These are phyloP conservation scores for Oemleria cerasiformis DNA, from an alignment of 306 rosid species.

Conservation along the genomic window DNA sequence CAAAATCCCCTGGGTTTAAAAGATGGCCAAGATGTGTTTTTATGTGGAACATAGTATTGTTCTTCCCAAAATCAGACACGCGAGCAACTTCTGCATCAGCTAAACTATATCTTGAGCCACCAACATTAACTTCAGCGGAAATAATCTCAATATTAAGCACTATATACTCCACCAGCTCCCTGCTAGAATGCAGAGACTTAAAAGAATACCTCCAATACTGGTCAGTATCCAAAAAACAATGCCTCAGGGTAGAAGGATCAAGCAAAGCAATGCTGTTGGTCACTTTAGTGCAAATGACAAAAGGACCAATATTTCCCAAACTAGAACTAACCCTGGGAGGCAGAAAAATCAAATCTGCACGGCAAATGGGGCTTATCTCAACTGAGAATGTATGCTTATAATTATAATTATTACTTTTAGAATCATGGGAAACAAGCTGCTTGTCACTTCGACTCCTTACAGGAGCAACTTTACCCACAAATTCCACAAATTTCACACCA, in stretches of 20 bases:
- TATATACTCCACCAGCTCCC: slow-evolving; percentile 65
- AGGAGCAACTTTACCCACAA: slow-evolving; percentile 56
- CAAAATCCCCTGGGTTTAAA: slow-evolving; percentile 65
- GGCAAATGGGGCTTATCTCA: slow-evolving; percentile 64
- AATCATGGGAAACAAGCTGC: slow-evolving; percentile 69
- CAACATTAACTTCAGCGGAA: slow-evolving; percentile 46
- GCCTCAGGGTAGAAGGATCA: slow-evolving; percentile 61
- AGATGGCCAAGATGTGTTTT: slow-evolving; percentile 77
- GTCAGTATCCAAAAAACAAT: slow-evolving; percentile 66
- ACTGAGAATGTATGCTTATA: slow-evolving; percentile 67
- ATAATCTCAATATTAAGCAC: slow-evolving; percentile 54
- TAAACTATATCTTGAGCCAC: slow-evolving; percentile 54
- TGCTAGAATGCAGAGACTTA: slow-evolving; percentile 57
- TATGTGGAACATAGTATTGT: slow-evolving; percentile 56
- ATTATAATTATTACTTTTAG: slow-evolving; percentile 56
- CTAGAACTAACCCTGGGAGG: slow-evolving; percentile 56
- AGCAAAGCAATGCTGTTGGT: slow-evolving; percentile 60
- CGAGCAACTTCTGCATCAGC: slow-evolving; percentile 77
- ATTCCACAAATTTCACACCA: slow-evolving; percentile 63
- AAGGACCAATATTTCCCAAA: slow-evolving; percentile 69
- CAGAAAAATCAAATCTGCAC: slow-evolving; percentile 69
- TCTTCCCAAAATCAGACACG: slow-evolving; percentile 66
- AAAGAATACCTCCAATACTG: slow-evolving; percentile 67
- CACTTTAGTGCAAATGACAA: slow-evolving; percentile 73
- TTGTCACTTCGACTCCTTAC: slow-evolving; percentile 49